Base-by-base conservation (phyloP, 331 rosid genomes). In the Pyrus hybrid region DNA sequence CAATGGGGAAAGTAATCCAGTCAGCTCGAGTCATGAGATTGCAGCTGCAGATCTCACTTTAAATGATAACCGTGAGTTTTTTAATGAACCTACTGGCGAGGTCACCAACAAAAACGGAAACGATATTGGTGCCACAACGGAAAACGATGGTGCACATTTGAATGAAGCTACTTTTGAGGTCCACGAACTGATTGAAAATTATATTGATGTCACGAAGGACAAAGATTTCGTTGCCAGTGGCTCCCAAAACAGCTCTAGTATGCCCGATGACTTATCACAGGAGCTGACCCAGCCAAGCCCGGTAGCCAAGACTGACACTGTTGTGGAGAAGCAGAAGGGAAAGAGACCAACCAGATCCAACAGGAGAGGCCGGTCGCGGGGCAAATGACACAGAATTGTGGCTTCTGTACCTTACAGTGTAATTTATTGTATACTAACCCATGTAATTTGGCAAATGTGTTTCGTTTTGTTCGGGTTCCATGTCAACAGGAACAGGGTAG, bases 181-280 rank as follows among this genome's bases (percentile, higher is more conserved):
- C 66, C 93, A 84, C 13, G 76, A 84, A 70, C 68, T 65, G 63
- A 73, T 37, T 41, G 83, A 73, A 45, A 73, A 76, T 8, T 51
- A 82, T 49, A 20, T 67, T 5, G 84, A 60, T 60, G 71, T 73
- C 56, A 14, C 64, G 37, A 76, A 82, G 43, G 83, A 82, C 54
- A 80, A 74, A 0, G 89, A 81, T 0, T 61, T 85, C 57, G 73
- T 67, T 54, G 76, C 77, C 6, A 75, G 74, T 60, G 92, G 80
- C 76, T 87, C 93, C 2, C 90, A 79, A 75, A 84, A 85, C 78
- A 88, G 96, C 75, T 84, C 85, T 37, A 80, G 86, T 63, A 56
- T 82, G 70, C 85, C 65, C 20, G 18, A 81, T 8, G 96, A 74
- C 73, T 70, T 76, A 68, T 81, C 81, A 33, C 87, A 60, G 63